Conservation (phyloP, 2,329 filamentous ascomycete genomes). For the Fusarium siculi region DNA sequence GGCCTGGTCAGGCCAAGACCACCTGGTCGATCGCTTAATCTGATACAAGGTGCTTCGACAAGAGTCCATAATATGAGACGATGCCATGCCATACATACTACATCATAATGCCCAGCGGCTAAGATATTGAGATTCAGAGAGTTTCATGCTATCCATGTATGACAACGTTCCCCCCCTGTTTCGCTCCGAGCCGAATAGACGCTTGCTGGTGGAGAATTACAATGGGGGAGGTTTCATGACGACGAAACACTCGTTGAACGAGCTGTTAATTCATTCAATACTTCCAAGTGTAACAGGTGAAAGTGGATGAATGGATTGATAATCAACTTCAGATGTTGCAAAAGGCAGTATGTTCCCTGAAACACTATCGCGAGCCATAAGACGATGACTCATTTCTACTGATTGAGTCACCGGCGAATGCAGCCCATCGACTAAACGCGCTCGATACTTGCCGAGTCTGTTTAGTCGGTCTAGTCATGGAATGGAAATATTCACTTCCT, state of each 20-base stretch:
- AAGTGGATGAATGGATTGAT: neutral
- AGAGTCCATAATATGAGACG: conserved; percentile 14
- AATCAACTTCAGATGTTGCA: neutral
- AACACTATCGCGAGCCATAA: neutral
- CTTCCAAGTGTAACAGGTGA: neutral
- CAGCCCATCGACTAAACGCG: neutral
- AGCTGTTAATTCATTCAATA: conserved; percentile 13
- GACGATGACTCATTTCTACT: neutral
- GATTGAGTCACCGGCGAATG: conserved; percentile 41
- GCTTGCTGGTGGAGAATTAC: conserved; percentile 7
- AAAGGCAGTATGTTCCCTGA: neutral
- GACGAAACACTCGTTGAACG: conserved; percentile 11
- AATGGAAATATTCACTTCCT: neutral
- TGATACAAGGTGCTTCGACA: conserved; percentile 30
- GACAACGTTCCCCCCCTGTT: conserved; percentile 4
- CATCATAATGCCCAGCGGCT: conserved; percentile 13
- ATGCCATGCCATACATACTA: neutral
- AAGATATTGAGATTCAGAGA: neutral
- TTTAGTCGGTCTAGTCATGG: neutral
- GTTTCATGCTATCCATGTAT: neutral
- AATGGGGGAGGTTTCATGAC: neutral
- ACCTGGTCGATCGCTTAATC: conserved; percentile 23
- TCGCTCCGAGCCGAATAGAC: neutral
- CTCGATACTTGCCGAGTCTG: neutral
- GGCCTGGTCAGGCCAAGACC: conserved; percentile 10